Percentiles rank a stretch among this genome's conserved stretches.
Evolutionary conservation across 2,329 filamentous ascomycete genomes (phyloP).

Genomic region (Elsinoe ampelina): DNA sequence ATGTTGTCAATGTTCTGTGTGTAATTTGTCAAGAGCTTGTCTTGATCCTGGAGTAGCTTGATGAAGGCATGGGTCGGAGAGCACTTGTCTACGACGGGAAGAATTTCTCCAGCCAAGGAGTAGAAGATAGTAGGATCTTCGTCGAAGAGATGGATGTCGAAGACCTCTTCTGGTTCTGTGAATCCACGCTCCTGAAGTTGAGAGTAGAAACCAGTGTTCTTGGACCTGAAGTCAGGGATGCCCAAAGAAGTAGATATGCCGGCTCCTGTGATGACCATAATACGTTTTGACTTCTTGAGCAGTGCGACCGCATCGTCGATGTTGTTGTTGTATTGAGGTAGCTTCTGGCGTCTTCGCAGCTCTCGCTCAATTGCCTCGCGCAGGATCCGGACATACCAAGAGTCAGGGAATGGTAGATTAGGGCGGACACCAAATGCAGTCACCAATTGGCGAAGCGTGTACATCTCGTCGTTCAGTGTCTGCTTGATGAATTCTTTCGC

Average conservation of each 20-base stretch:
- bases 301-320: constrained; percentile 79
- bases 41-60: constrained; percentile 73
- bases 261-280: constrained; percentile 88
- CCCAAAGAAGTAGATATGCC: constrained; percentile 95
- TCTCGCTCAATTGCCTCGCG: constrained; percentile 71
- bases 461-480: constrained; percentile 57
- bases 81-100: constrained; percentile 64
- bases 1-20: constrained; percentile 98
- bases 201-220: constrained; percentile 83
- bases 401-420: constrained; percentile 61
- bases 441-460: constrained; percentile 73
- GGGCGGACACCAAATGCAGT: constrained; percentile 77
- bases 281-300: constrained; percentile 65
- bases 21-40: constrained; percentile 90
- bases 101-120: constrained; percentile 78
- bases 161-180: constrained; percentile 85
- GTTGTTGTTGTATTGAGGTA: constrained; percentile 68
- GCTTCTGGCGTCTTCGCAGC: constrained; percentile 69
- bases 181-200: constrained; percentile 69
- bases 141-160: constrained; percentile 80
- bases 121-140: constrained; percentile 84
- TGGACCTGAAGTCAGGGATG: constrained; percentile 94
- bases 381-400: constrained; percentile 61
- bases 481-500: constrained; percentile 65
- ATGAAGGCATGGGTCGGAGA: constrained; percentile 95